Percentiles rank a stretch among this genome's conserved stretches.
phyloP scores from a whole-genome alignment of 2,329 filamentous ascomycete species.

The Didymella pomorum region DNA sequence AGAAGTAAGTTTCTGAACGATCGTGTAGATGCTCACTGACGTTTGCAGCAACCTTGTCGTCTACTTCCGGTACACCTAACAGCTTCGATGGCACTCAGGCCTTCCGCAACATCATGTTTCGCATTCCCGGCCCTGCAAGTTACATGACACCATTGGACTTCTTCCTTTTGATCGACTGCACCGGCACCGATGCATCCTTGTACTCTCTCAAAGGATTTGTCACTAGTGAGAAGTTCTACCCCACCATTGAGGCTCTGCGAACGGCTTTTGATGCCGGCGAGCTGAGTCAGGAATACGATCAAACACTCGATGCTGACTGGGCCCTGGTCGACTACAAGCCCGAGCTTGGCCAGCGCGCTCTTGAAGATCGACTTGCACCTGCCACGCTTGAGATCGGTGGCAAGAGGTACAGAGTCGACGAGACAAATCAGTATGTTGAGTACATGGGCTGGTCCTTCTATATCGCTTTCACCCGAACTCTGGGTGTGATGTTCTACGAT shows the following conservation, averaged over 20 bases:
- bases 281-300: slow-evolving; percentile 55
- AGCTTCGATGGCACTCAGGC: slow-evolving; percentile 53
- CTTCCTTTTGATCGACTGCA: slow-evolving; percentile 55
- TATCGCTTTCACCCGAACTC: slow-evolving; percentile 58
- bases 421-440: slow-evolving; percentile 55
- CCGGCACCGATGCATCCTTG: slow-evolving; percentile 54
- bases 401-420: slow-evolving; percentile 54
- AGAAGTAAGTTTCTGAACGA: neutral
- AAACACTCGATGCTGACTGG: slow-evolving; percentile 59
- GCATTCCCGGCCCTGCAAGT: slow-evolving; percentile 49
- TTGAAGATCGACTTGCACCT: slow-evolving; percentile 56
- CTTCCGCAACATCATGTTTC: slow-evolving; percentile 55
- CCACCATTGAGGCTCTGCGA: slow-evolving; percentile 59
- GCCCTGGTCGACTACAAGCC: slow-evolving; percentile 53
- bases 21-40: neutral
- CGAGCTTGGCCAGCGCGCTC: slow-evolving; percentile 35
- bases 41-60: slow-evolving; percentile 25
- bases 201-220: slow-evolving; percentile 57
- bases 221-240: slow-evolving; percentile 55
- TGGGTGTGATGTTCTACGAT: slow-evolving; percentile 61
- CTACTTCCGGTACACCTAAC: slow-evolving; percentile 45
- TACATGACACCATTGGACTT: slow-evolving; percentile 58
- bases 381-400: slow-evolving; percentile 52
- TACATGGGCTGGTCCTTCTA: slow-evolving; percentile 63
- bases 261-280: slow-evolving; percentile 54